phyloP scores from a whole-genome alignment of 257 asterid species.

The Gentiana macrophylla region DNA sequence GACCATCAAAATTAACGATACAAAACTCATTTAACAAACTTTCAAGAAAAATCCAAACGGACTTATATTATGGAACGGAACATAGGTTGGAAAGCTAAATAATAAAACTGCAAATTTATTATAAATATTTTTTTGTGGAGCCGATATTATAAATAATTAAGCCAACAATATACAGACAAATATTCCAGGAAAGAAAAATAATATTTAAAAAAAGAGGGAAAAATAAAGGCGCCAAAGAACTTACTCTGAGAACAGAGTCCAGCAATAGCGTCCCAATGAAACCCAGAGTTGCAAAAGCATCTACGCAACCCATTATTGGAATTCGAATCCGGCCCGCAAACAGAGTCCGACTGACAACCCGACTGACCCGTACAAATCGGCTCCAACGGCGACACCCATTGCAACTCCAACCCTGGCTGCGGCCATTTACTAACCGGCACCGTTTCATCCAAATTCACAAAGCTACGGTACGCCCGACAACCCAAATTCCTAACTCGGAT shows the following conservation, averaged over 20 bases:
- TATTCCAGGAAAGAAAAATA: too few species aligned
- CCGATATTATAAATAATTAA: too few species aligned
- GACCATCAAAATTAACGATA: too few species aligned
- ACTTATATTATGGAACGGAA: too few species aligned
- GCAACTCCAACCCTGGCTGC: constrained; percentile 62
- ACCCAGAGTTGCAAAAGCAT: constrained; percentile 61
- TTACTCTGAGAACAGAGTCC: constrained; percentile 54
- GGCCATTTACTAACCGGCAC: constrained; percentile 64
- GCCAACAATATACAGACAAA: too few species aligned
- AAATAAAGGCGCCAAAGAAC: not conserved
- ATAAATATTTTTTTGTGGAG: too few species aligned
- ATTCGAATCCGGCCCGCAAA: constrained; percentile 44
- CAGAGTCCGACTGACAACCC: constrained; percentile 63
- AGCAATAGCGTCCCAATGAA: constrained; percentile 53
- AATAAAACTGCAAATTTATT: too few species aligned
- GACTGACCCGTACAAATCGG: constrained; percentile 38
- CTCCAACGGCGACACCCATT: constrained; percentile 67
- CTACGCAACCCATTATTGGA: constrained; percentile 25
- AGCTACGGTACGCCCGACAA: constrained; percentile 75
- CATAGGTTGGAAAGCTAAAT: too few species aligned
- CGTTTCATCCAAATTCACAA: constrained; percentile 49
- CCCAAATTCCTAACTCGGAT: constrained; percentile 42
- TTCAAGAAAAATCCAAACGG: too few species aligned
- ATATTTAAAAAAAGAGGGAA: too few species aligned
- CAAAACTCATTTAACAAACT: too few species aligned